These are phyloP conservation scores for Phytophthora constricta DNA, from an alignment of 352 stramenopile species.

Conservation along the genomic window DNA sequence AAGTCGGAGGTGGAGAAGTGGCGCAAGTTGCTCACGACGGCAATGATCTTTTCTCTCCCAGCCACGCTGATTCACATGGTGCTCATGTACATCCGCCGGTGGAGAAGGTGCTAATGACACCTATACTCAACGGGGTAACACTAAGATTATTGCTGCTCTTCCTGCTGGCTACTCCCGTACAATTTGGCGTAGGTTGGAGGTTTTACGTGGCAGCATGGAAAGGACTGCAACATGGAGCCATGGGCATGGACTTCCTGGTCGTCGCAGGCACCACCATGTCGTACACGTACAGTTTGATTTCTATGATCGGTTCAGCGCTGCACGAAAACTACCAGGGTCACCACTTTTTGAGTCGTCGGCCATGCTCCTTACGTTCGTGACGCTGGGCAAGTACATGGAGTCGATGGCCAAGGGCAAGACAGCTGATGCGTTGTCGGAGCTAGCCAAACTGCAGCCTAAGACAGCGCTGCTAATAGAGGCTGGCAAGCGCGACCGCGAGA, in stretches of 20 bases:
- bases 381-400: slow-evolving; percentile 90
- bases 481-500: slow-evolving; percentile 67
- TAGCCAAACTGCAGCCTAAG: slow-evolving; percentile 83
- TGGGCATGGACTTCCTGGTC: slow-evolving; percentile 91
- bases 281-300: slow-evolving; percentile 88
- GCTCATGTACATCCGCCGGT: slow-evolving; percentile 75
- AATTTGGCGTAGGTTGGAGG: slow-evolving; percentile 80
- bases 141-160: slow-evolving; percentile 87
- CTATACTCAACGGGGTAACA: slow-evolving; percentile 76
- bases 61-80: slow-evolving; percentile 91
- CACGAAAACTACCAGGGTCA: slow-evolving; percentile 73
- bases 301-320: slow-evolving; percentile 70
- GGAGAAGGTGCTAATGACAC: slow-evolving; percentile 72
- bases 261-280: slow-evolving; percentile 85
- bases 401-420: slow-evolving; percentile 89
- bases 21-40: slow-evolving; percentile 70
- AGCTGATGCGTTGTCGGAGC: slow-evolving; percentile 69
- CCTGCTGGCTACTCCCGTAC: slow-evolving; percentile 79
- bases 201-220: slow-evolving; percentile 89
- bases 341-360: slow-evolving; percentile 89
- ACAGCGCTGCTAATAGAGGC: slow-evolving; percentile 66
- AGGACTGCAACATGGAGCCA: slow-evolving; percentile 81
- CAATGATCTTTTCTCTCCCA: slow-evolving; percentile 84
- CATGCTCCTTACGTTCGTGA: slow-evolving; percentile 91
- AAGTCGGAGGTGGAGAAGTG: slow-evolving; percentile 82